phyloP scores from a whole-genome alignment of 2,329 filamentous ascomycete species.

The Colletotrichum sansevieriae region DNA sequence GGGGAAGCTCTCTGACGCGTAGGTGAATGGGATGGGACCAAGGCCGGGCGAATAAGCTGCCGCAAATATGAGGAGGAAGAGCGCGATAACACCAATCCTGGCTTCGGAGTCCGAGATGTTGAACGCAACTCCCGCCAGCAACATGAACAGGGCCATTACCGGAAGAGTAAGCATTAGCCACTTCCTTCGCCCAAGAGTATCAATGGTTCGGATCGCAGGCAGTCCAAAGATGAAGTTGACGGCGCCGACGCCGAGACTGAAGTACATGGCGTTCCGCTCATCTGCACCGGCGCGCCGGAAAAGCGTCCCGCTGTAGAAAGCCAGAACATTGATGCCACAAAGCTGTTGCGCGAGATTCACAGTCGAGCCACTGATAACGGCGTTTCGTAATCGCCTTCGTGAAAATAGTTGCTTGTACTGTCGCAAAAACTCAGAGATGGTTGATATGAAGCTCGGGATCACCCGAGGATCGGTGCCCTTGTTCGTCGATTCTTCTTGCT shows the following conservation, averaged over 20 bases:
- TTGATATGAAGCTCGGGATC: slow-evolving; percentile 21
- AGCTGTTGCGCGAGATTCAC: slow-evolving; percentile 51
- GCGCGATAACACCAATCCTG: slow-evolving; percentile 49
- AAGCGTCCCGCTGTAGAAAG: slow-evolving; percentile 57
- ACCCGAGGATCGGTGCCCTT: not conserved
- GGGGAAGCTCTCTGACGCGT: slow-evolving; percentile 65
- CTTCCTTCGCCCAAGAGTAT: slow-evolving; percentile 56
- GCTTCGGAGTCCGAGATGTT: slow-evolving; percentile 42
- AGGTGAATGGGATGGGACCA: slow-evolving; percentile 63
- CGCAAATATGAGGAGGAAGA: slow-evolving; percentile 57
- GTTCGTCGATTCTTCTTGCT: slow-evolving; percentile 44
- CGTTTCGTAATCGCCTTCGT: slow-evolving; percentile 49
- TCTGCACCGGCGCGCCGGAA: slow-evolving; percentile 45
- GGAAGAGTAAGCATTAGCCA: slow-evolving; percentile 60
- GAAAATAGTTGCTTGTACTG: slow-evolving; percentile 49
- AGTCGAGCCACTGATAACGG: slow-evolving; percentile 49
- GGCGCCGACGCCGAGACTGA: slow-evolving; percentile 53
- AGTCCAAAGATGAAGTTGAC: slow-evolving; percentile 59
- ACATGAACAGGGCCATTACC: slow-evolving; percentile 58
- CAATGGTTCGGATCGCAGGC: slow-evolving; percentile 56
- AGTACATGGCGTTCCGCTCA: slow-evolving; percentile 46
- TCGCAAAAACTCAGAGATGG: slow-evolving; percentile 46
- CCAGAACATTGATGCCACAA: slow-evolving; percentile 56
- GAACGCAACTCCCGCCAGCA: slow-evolving; percentile 53
- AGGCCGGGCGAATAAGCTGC: slow-evolving; percentile 57